Base-by-base conservation (phyloP, 805 yeast species). In the Yarrowia hollandica region DNA sequence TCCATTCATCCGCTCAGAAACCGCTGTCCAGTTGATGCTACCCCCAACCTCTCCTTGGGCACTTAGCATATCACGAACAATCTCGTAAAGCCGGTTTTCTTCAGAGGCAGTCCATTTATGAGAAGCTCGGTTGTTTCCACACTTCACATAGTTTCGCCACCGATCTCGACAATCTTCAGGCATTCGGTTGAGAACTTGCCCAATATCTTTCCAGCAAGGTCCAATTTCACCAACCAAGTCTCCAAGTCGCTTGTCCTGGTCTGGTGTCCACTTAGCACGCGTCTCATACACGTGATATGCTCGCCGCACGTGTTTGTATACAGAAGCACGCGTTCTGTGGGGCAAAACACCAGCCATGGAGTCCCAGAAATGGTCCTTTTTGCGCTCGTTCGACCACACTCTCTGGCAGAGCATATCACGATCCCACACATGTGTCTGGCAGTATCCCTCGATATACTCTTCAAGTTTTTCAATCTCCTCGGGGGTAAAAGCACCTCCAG, bases 101-200 rank as follows among this genome's bases (percentile, higher is more conserved):
- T 89, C 96, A 31, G 80, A 82, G 0, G 71, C 68, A 0, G 85
- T 75, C 98, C 98, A 91, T 69, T 86, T 88, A 70, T 88, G 87
- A 52, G 81, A 79, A 8, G 84, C 82, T 63, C 97, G 77, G 59
- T 81, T 81, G 15, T 77, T 77, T 21, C 97, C 97, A 75, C 97
- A 92, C 71, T 91, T 91, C 63, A 91, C 87, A 69, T 91, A 92
- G 70, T 92, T 92, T 71, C 98, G 79, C 96, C 96, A 92, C 66
- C 98, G 79, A 71, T 92, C 98, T 65, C 98, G 80, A 71, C 97
- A 91, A 73, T 92, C 98, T 68, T 92, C 98, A 0, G 98, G 97
- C 98, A 92, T 92, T 67, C 98, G 78, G 12, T 88, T 89, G 82
- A 92, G 77, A 7, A 76, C 75, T 57, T 79, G 79, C 7, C 97